phyloP scores from a whole-genome alignment of 2,329 filamentous ascomycete species.

The Orbilia blumenaviensis region DNA sequence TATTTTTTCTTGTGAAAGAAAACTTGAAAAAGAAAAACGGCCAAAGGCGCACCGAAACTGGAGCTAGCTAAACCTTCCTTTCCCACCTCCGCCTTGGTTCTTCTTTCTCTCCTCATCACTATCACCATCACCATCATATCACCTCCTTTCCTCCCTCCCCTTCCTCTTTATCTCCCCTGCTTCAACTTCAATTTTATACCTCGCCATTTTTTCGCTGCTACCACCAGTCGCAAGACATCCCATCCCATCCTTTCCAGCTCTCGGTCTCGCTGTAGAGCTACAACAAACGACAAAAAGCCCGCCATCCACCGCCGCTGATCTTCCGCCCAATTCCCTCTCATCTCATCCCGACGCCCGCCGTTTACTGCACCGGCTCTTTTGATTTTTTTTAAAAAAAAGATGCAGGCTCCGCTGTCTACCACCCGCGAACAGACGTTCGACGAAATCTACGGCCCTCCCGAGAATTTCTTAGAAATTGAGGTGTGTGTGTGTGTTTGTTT shows the following conservation, averaged over 20 bases:
- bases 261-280: no score
- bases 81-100: conserved; percentile 2
- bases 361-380: no score
- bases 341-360: background rate
- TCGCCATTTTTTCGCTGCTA: background rate
- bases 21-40: background rate
- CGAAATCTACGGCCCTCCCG: conserved; percentile 97
- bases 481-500: no score
- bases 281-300: no score
- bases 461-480: conserved; percentile 99
- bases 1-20: background rate
- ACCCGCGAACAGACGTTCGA: conserved; percentile 93
- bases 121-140: background rate
- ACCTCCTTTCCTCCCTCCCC: no score
- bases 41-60: conserved; percentile 30
- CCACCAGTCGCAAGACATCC: conserved; percentile 4
- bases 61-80: conserved; percentile 1
- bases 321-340: conserved; percentile 4
- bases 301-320: conserved; percentile 20
- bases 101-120: background rate
- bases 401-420: conserved; percentile 71
- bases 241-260: background rate
- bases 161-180: background rate
- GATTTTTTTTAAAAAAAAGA: no score
- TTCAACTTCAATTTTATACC: background rate